Conservation (phyloP, 2,329 filamentous ascomycete genomes). For the Passalora sequoiae region DNA sequence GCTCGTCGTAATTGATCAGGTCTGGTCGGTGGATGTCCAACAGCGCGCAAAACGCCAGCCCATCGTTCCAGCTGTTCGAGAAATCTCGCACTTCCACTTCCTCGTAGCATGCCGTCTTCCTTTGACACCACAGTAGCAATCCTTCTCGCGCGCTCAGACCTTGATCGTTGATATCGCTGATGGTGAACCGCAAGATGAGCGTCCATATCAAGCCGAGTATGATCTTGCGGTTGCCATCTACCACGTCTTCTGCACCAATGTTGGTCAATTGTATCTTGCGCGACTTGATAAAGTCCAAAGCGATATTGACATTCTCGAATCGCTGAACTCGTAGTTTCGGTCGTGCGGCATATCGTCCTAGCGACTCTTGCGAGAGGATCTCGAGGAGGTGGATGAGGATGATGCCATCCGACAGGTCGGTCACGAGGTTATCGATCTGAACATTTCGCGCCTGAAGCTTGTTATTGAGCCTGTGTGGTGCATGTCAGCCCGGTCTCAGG, state of each 20-base stretch:
- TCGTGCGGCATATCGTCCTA: slow-evolving; percentile 93
- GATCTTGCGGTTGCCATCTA: slow-evolving; percentile 96
- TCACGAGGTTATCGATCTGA: slow-evolving; percentile 79
- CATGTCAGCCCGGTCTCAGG: slow-evolving; percentile 1
- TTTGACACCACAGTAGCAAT: slow-evolving; percentile 90
- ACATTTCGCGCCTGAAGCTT: slow-evolving; percentile 77
- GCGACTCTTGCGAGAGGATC: slow-evolving; percentile 87
- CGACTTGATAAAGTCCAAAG: slow-evolving; percentile 86
- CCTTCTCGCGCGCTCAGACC: slow-evolving; percentile 97
- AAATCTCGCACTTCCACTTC: slow-evolving; percentile 95
- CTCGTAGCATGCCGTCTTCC: slow-evolving; percentile 97
- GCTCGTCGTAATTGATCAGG: slow-evolving; percentile 88
- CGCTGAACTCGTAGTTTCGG: slow-evolving; percentile 93
- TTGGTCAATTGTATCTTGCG: slow-evolving; percentile 95
- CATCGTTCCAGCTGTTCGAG: slow-evolving; percentile 94
- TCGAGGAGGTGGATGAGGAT: slow-evolving; percentile 95
- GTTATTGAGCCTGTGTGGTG: slow-evolving; percentile 69
- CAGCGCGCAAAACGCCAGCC: slow-evolving; percentile 90
- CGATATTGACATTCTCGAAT: slow-evolving; percentile 97
- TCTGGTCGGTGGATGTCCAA: slow-evolving; percentile 96
- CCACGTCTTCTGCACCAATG: slow-evolving; percentile 95
- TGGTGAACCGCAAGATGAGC: slow-evolving; percentile 93
- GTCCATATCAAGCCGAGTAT: slow-evolving; percentile 98
- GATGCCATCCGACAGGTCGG: slow-evolving; percentile 89
- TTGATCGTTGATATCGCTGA: slow-evolving; percentile 97